Conservation (phyloP, 257 asterid species). For the Phtheirospermum japonicum region DNA sequence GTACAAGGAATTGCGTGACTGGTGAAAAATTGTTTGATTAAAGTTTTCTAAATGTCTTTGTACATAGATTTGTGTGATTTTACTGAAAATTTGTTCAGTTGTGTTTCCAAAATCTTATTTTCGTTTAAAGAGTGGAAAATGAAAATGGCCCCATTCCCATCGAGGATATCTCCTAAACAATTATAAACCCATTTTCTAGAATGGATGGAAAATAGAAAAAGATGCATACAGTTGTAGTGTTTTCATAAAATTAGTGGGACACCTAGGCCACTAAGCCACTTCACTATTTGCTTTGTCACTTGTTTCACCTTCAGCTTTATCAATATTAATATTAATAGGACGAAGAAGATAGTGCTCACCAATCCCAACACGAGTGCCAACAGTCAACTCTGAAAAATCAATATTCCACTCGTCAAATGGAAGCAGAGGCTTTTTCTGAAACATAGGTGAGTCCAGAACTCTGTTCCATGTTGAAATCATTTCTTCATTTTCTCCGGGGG, state of each 20-base stretch:
- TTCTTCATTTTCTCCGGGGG: slow-evolving; percentile 51
- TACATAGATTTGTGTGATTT: too few relatives aligned
- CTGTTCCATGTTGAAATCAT: slow-evolving; percentile 80
- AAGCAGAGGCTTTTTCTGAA: slow-evolving; percentile 73
- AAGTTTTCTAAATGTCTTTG: too few relatives aligned
- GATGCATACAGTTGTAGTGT: not conserved
- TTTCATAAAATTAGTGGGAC: slow-evolving; percentile 10
- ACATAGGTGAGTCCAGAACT: slow-evolving; percentile 73
- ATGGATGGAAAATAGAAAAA: too few relatives aligned
- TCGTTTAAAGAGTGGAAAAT: too few relatives aligned
- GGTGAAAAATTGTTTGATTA: too few relatives aligned
- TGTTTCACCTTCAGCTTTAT: slow-evolving; percentile 13
- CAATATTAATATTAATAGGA: not conserved
- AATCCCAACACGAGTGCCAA: slow-evolving; percentile 95
- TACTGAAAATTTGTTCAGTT: too few relatives aligned
- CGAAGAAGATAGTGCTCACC: slow-evolving; percentile 51
- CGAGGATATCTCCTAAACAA: too few relatives aligned
- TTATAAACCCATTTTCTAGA: too few relatives aligned
- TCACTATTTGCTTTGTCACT: slow-evolving; percentile 15
- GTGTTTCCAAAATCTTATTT: too few relatives aligned
- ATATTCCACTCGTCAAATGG: slow-evolving; percentile 95
- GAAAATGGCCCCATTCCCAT: too few relatives aligned
- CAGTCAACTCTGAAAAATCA: slow-evolving; percentile 77
- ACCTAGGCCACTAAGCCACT: slow-evolving; percentile 7
- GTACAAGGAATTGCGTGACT: too few relatives aligned